Base-by-base conservation (phyloP, 257 asterid genomes). In the Solanum gandarillasii region DNA sequence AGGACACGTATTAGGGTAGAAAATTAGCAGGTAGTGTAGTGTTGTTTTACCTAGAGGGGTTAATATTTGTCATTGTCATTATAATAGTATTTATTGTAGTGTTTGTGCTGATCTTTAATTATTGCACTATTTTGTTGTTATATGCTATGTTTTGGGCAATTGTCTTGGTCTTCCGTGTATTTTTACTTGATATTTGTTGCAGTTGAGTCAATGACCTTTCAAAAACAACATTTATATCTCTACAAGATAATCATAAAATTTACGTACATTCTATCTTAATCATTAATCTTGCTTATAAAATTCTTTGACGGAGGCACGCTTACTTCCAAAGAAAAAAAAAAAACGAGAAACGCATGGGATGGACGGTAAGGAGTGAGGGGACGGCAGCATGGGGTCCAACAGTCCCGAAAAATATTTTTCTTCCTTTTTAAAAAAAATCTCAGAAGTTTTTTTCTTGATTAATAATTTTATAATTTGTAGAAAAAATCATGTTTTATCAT, bases 161-260 rank as follows among this genome's bases (percentile, higher is more conserved):
- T 55, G n/a, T 18, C 4, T 52, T 6, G 1, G n/a, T 18, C 65
- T 18, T 55, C 4, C 3, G 4, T 55, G n/a, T 18, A 55, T 55
- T 18, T n/a, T 18, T 18, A 18, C 62, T 55, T 18, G 62, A 55
- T 6, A 18, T 55, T 18, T 55, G 1, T 55, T 7, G 65, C 65
- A 55, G 2, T 55, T 55, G n/a, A 6, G 65, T 18, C 10, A 55
- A 18, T 55, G 10, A 18, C 23, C 1, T 18, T 7, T 55, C 9
- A 18, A 3, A 3, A 55, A 2, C 1, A 18, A 18, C 0, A 18
- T 55, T 18, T 55, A 0, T 55, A 55, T 1, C 9, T 55, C 1
- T 1, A 55, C 0, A 7, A 55, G 2, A 55, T 55, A 20, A 20
- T 18, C 3, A 55, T 18, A 55, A 55, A 55, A 6, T 55, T 55